Evolutionary conservation across 495 filamentous ascomycete species (phyloP).

Genomic region (Glonium stellatum): DNA sequence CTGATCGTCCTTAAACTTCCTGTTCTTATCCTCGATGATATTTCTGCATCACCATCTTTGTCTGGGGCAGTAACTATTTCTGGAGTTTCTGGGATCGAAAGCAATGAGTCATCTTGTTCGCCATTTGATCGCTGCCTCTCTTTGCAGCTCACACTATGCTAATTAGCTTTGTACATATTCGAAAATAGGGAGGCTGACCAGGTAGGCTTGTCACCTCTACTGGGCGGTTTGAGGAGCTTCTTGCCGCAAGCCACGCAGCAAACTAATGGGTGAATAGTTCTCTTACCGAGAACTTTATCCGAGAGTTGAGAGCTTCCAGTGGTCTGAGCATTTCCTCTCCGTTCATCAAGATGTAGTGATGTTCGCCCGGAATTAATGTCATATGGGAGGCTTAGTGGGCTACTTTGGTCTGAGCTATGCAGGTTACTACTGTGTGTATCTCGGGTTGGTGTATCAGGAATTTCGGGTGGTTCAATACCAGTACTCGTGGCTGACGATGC

Average conservation of each 20-base stretch:
- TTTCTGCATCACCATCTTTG: background rate
- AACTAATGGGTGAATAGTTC: background rate
- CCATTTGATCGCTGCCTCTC: background rate
- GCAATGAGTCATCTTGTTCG: background rate
- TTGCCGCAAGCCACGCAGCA: background rate
- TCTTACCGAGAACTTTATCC: background rate
- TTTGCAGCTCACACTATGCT: constrained; percentile 3
- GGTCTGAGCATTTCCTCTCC: too few relatives aligned
- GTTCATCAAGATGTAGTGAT: too few relatives aligned
- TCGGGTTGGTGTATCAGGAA: constrained; percentile 9
- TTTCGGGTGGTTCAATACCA: background rate
- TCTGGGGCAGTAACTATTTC: background rate
- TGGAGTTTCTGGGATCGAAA: constrained; percentile 9
- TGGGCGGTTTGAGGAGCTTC: background rate
- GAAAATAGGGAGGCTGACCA: background rate
- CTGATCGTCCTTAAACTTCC: background rate
- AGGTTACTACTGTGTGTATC: background rate
- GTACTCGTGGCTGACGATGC: background rate
- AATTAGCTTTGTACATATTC: background rate
- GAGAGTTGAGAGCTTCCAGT: background rate
- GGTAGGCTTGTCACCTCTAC: background rate
- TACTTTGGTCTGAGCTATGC: background rate
- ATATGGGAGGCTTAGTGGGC: background rate
- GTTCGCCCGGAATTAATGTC: background rate
- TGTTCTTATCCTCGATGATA: background rate